Conservation (phyloP, 163 green algal genomes). For the Chlorella variabilis region DNA sequence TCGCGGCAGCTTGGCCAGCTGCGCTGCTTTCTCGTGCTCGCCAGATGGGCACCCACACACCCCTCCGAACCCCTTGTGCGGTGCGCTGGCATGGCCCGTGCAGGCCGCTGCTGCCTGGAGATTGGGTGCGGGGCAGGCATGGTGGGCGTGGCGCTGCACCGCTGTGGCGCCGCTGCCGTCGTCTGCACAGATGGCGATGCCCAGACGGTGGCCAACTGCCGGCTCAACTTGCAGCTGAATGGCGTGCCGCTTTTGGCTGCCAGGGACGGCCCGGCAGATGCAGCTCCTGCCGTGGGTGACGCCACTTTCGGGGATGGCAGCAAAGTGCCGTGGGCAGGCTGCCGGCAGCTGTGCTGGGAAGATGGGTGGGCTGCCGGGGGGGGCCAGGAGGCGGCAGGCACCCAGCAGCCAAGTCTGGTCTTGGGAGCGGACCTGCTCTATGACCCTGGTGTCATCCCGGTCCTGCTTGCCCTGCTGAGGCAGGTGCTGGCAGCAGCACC, state of each 20-base stretch:
- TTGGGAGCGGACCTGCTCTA: slow-evolving; percentile 59
- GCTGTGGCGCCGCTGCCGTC: slow-evolving; percentile 23
- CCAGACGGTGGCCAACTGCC: slow-evolving; percentile 55
- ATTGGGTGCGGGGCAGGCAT: slow-evolving; percentile 59
- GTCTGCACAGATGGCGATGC: slow-evolving; percentile 60
- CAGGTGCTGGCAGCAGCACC: slow-evolving; percentile 21
- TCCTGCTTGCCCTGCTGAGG: slow-evolving; percentile 33
- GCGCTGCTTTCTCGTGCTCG: not conserved
- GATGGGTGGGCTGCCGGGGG: slow-evolving; percentile 17
- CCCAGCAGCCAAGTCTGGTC: slow-evolving; percentile 22
- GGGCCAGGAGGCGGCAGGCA: slow-evolving; percentile 32
- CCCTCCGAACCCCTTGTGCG: too few relatives aligned
- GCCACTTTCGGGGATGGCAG: too few relatives aligned
- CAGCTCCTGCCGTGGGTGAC: not conserved
- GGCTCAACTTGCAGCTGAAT: slow-evolving; percentile 59
- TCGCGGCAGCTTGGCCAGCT: too few relatives aligned
- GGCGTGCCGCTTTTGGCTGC: slow-evolving; percentile 28
- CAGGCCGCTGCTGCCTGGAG: slow-evolving; percentile 57
- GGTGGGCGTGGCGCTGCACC: slow-evolving; percentile 48
- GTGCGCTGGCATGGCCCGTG: not conserved
- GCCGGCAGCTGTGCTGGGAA: not conserved
- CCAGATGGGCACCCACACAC: too few relatives aligned
- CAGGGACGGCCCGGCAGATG: not conserved
- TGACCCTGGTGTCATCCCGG: slow-evolving; percentile 43
- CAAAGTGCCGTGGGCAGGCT: too few relatives aligned